These are phyloP conservation scores for Alternaria longipes DNA, from an alignment of 2,329 filamentous ascomycete species.

Conservation along the genomic window DNA sequence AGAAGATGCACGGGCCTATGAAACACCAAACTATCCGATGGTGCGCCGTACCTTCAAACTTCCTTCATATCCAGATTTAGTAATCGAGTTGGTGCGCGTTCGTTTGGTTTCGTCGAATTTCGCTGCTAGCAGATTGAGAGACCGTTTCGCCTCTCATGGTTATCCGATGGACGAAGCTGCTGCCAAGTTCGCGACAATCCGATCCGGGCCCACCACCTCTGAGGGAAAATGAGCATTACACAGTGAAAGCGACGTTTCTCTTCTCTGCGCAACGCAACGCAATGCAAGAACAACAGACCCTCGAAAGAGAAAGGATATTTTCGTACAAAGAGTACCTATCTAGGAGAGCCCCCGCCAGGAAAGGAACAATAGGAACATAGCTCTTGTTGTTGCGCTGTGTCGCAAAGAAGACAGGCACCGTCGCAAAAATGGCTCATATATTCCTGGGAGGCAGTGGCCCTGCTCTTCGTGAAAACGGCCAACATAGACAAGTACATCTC, in stretches of 20 bases:
- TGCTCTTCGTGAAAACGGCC: neutral
- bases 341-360: neutral
- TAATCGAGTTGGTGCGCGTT: neutral
- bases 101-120: neutral
- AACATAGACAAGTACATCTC: neutral
- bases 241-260: neutral
- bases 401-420: neutral
- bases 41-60: conserved; percentile 8
- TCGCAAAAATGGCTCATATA: neutral
- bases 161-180: neutral
- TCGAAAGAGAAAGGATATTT: neutral
- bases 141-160: neutral
- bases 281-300: neutral
- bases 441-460: neutral
- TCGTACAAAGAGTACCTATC: neutral
- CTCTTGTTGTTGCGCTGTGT: neutral
- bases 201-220: neutral
- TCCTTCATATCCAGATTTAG: neutral
- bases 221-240: neutral
- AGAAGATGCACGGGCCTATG: conserved; percentile 15
- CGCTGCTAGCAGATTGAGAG: neutral
- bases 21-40: conserved; percentile 7
- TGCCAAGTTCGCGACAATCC: neutral
- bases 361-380: neutral
- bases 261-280: neutral